These are phyloP conservation scores for Boletus vermiculosoides DNA, from an alignment of 768 basidiomycete species.

Conservation along the genomic window DNA sequence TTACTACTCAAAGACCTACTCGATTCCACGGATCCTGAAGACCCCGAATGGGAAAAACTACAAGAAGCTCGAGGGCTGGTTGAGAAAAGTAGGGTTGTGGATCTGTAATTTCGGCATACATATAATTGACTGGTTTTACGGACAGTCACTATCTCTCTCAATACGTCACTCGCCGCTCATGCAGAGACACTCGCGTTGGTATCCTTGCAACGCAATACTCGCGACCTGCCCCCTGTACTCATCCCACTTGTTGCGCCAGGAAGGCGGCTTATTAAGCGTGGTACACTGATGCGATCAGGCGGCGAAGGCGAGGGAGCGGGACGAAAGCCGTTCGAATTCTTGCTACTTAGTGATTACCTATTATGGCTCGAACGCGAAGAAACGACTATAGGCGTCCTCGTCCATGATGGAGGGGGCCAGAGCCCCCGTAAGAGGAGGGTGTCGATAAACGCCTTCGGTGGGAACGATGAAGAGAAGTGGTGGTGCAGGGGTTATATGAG, in stretches of 20 bases:
- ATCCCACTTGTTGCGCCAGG: constrained; percentile 79
- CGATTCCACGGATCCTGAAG: constrained; percentile 57
- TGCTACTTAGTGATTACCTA: constrained; percentile 81
- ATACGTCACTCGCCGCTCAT: constrained; percentile 77
- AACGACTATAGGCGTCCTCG: constrained; percentile 21
- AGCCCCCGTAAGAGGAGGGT: constrained; percentile 16
- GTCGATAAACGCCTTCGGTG: constrained; percentile 23
- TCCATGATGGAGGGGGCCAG: constrained; percentile 18
- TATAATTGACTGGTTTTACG: constrained; percentile 10
- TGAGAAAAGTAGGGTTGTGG: constrained; percentile 60
- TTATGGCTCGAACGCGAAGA: constrained; percentile 69
- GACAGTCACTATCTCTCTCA: constrained; percentile 72
- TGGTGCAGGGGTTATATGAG: constrained; percentile 65
- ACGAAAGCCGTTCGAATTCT: constrained; percentile 56
- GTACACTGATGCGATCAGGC: constrained; percentile 49
- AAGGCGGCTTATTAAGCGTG: constrained; percentile 72
- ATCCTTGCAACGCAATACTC: constrained; percentile 74
- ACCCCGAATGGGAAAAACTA: constrained; percentile 66
- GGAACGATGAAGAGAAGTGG: constrained; percentile 65
- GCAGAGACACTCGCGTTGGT: constrained; percentile 73
- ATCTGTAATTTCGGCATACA: neutral
- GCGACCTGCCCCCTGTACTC: constrained; percentile 72
- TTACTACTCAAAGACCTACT: constrained; percentile 82
- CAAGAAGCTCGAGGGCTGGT: constrained; percentile 62
- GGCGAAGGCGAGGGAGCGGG: constrained; percentile 43